Conservation (phyloP, 1,284 basidiomycete species). For the Tylopilus sp. region DNA sequence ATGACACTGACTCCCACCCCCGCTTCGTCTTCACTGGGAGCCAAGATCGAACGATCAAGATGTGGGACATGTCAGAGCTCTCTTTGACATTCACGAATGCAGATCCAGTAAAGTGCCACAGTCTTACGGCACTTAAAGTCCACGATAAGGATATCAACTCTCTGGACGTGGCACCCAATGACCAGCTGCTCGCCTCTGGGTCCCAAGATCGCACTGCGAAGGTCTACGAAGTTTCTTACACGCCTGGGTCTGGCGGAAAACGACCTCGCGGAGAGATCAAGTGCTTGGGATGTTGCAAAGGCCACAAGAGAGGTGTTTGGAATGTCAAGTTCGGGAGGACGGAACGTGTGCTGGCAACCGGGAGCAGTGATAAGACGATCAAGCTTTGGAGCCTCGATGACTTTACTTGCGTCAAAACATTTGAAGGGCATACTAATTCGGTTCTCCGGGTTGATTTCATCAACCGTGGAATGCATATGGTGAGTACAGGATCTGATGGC, state of each 20-base stretch:
- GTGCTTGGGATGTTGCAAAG: constrained; percentile 85
- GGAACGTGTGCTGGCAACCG: constrained; percentile 86
- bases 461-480: constrained; percentile 78
- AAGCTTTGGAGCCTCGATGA: constrained; percentile 93
- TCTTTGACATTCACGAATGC: constrained; percentile 28
- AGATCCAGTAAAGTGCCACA: constrained; percentile 55
- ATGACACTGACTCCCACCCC: constrained; percentile 28
- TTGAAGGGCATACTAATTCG: constrained; percentile 95
- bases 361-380: constrained; percentile 91
- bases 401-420: constrained; percentile 88
- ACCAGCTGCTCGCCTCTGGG: constrained; percentile 84
- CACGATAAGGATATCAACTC: constrained; percentile 99
- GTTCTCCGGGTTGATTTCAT: constrained; percentile 92
- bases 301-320: constrained; percentile 97
- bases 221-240: constrained; percentile 75
- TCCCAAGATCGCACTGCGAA: constrained; percentile 96
- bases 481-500: constrained; percentile 89
- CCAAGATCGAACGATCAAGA: constrained; percentile 96
- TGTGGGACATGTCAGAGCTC: constrained; percentile 84
- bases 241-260: constrained; percentile 37
- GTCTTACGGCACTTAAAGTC: constrained; percentile 84
- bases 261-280: constrained; percentile 62
- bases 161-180: constrained; percentile 89
- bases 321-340: constrained; percentile 80
- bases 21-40: constrained; percentile 88